Percentiles rank a stretch among this genome's conserved stretches.
phyloP scores from a whole-genome alignment of 495 filamentous ascomycete genomes.

The Physcia stellaris region DNA sequence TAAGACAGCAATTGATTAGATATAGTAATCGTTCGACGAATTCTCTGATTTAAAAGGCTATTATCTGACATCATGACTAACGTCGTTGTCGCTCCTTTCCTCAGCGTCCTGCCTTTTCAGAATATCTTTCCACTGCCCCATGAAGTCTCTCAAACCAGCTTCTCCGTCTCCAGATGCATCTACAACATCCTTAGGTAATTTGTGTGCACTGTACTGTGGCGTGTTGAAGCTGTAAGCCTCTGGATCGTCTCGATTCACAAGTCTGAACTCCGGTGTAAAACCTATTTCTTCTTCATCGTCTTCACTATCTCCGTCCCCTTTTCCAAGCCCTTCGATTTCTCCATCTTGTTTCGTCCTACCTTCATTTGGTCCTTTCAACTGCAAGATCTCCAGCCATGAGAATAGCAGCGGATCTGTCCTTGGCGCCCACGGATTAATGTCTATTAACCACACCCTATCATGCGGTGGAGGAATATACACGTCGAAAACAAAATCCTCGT shows the following conservation, averaged over 20 bases:
- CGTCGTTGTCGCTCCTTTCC: no score
- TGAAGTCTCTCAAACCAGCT: constrained; percentile 70
- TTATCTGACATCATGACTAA: no score
- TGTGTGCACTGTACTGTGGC: constrained; percentile 86
- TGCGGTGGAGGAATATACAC: constrained; percentile 73
- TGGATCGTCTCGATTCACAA: constrained; percentile 71
- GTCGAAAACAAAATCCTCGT: constrained; percentile 77
- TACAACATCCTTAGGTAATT: constrained; percentile 87
- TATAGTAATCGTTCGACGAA: no score
- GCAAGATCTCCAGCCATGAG: constrained; percentile 77
- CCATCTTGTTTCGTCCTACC: constrained; percentile 11
- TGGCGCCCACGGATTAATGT: constrained; percentile 91
- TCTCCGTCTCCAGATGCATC: constrained; percentile 65
- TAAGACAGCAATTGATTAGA: no score
- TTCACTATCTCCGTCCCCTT: constrained; percentile 18
- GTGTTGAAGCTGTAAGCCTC: constrained; percentile 75
- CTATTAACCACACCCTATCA: constrained; percentile 69
- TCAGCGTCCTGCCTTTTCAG: no score
- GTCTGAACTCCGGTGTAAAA: constrained; percentile 61
- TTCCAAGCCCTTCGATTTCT: constrained; percentile 4
- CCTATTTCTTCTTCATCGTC: constrained; percentile 39
- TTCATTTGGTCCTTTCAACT: constrained; percentile 45
- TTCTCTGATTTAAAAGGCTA: no score
- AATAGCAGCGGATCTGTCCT: constrained; percentile 83
- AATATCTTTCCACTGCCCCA: constrained; percentile 74